These are phyloP conservation scores for Phalaenopsis hybrid DNA, from an alignment of 116 monocot species.

Conservation along the genomic window DNA sequence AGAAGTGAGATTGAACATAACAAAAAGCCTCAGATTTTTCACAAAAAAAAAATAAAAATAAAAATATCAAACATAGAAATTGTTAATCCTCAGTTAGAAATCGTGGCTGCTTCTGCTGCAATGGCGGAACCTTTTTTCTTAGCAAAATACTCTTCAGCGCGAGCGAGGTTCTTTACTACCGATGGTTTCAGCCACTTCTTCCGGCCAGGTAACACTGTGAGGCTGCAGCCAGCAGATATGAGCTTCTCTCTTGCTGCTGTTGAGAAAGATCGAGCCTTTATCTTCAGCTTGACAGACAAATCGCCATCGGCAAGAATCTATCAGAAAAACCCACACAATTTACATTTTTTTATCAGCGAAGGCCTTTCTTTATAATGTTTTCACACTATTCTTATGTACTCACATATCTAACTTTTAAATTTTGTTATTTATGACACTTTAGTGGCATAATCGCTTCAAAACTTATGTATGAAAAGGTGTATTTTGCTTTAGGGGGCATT, in stretches of 20 bases:
- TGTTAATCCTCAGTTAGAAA: no score
- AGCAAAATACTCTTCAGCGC: constrained; percentile 86
- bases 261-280: constrained; percentile 85
- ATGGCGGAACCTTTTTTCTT: constrained; percentile 55
- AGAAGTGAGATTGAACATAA: no score
- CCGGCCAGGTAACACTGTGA: constrained; percentile 64
- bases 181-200: constrained; percentile 95
- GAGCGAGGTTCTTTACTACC: constrained; percentile 72
- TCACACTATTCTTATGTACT: no score
- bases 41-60: no score
- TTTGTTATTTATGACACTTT: no score
- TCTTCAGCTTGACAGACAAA: constrained; percentile 55
- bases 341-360: not conserved
- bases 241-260: constrained; percentile 72
- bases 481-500: no score
- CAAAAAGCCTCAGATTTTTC: no score
- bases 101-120: not conserved
- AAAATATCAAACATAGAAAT: no score
- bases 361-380: no score
- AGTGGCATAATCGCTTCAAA: no score
- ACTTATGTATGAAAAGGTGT: no score
- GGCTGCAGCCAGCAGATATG: constrained; percentile 76
- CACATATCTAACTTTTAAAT: no score
- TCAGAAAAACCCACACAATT: constrained; percentile 1
- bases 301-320: constrained; percentile 92